Evolutionary conservation across 108 stramenopile species (phyloP).

Genomic region (Epithemia pelagica): DNA sequence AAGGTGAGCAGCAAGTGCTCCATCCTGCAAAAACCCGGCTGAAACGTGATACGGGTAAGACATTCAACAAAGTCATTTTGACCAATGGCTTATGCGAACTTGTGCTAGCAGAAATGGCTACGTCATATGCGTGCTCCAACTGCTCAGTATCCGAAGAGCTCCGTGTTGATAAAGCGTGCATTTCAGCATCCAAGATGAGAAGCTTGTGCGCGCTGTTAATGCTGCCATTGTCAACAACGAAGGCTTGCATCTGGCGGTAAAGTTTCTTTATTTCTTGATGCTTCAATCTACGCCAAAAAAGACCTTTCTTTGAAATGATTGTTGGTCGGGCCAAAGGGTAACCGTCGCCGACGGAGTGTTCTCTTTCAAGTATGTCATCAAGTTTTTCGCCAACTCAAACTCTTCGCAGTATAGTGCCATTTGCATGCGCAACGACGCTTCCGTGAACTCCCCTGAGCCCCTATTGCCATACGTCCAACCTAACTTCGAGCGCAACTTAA

Average conservation of each 20-base stretch:
- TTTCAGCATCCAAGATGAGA: neutral
- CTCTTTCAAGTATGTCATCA: neutral
- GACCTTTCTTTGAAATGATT: neutral
- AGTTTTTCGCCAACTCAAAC: neutral
- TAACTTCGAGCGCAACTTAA: neutral
- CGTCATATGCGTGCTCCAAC: neutral
- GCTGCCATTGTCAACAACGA: neutral
- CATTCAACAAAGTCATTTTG: neutral
- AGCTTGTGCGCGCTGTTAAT: neutral
- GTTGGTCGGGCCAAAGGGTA: neutral
- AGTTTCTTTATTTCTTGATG: neutral
- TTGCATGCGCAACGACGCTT: neutral
- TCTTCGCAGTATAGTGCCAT: neutral
- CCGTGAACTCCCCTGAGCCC: neutral
- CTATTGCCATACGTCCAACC: neutral
- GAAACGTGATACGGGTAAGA: no score
- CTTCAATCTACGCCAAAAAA: neutral
- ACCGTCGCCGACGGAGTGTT: neutral
- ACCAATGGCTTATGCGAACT: no score
- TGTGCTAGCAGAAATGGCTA: neutral
- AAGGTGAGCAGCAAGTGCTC: neutral
- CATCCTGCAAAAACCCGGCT: constrained; percentile 3
- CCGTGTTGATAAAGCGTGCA: neutral
- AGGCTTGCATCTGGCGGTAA: neutral
- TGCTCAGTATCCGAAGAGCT: neutral